A percentile compares a stretch with the other conserved stretches of the same genome.
phyloP scores from a whole-genome alignment of 768 basidiomycete genomes.

The Russula ochroleuca region DNA sequence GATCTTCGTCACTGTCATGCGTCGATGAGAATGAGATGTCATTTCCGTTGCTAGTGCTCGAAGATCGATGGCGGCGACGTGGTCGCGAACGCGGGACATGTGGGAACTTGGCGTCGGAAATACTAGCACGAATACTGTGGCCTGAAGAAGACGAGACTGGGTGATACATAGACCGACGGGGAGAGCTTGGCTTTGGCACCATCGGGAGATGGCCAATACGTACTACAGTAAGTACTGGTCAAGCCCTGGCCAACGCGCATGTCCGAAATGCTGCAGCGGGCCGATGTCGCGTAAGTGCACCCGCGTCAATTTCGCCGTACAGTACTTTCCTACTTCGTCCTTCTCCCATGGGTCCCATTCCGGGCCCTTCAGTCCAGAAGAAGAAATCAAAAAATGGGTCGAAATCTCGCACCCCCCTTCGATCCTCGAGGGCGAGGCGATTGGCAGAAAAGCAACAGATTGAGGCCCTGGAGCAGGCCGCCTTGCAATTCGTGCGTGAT shows the following conservation, averaged over 20 bases:
- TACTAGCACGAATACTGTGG: slow-evolving; percentile 6
- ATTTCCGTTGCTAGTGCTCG: slow-evolving; percentile 19
- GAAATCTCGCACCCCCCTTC: slow-evolving; percentile 1
- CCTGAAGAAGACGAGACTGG: slow-evolving; percentile 16
- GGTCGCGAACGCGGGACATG: slow-evolving; percentile 11
- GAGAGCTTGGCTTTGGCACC: slow-evolving; percentile 5
- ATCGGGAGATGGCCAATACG: background rate
- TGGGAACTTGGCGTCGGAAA: slow-evolving; percentile 17
- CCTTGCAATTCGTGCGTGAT: slow-evolving; percentile 22
- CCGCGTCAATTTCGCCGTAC: too few species aligned
- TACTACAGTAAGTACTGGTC: too few species aligned
- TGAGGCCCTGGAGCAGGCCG: slow-evolving; percentile 22
- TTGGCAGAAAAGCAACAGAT: slow-evolving; percentile 26
- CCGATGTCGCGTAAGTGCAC: background rate
- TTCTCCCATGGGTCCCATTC: slow-evolving; percentile 18
- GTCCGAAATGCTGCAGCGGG: background rate
- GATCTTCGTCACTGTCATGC: slow-evolving; percentile 20
- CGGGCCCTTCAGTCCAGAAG: slow-evolving; percentile 12
- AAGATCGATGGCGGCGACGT: slow-evolving; percentile 21
- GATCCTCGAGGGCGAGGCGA: slow-evolving; percentile 20
- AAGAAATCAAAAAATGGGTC: slow-evolving; percentile 13
- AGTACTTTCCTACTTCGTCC: background rate
- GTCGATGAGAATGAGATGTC: slow-evolving; percentile 24
- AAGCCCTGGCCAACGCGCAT: background rate
- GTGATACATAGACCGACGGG: slow-evolving; percentile 3